These are phyloP conservation scores for Coprinopsis sp. DNA, from an alignment of 768 basidiomycete species.

Conservation along the genomic window DNA sequence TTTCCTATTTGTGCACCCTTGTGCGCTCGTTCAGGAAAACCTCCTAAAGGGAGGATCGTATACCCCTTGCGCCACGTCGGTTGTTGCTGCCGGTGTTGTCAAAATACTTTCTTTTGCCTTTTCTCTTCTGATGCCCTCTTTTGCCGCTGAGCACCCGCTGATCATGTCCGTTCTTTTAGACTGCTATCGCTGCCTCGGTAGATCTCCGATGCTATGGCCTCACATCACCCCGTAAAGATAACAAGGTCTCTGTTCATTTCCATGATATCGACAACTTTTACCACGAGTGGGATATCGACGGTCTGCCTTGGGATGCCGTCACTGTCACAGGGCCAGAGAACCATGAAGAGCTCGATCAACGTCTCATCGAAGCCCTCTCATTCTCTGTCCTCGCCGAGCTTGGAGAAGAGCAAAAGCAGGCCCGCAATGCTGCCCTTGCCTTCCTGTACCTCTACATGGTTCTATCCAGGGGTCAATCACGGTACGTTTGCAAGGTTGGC, in stretches of 20 bases:
- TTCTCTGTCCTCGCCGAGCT: constrained; percentile 35
- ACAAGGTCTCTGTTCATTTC: constrained; percentile 70
- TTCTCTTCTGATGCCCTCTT: too few species aligned
- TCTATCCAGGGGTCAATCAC: constrained; percentile 48
- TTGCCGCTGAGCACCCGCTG: too few species aligned
- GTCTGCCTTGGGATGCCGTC: constrained; percentile 76
- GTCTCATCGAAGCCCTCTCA: constrained; percentile 69
- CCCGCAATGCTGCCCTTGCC: constrained; percentile 47
- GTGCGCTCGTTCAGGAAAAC: constrained; percentile 2
- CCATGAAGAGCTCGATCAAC: constrained; percentile 66
- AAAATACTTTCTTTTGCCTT: too few species aligned
- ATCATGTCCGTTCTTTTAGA: constrained; percentile 39
- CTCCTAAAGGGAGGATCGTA: too few species aligned
- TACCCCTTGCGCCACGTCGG: too few species aligned
- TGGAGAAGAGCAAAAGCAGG: constrained; percentile 32
- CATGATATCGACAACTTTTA: constrained; percentile 74
- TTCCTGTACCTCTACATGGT: constrained; percentile 95
- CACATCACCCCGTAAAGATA: constrained; percentile 68
- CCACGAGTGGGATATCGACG: constrained; percentile 74
- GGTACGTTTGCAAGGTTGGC: constrained; percentile 43
- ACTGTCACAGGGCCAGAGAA: constrained; percentile 45
- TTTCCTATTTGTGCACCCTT: constrained; percentile 13
- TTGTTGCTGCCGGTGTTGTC: too few species aligned
- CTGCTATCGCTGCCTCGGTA: constrained; percentile 91
- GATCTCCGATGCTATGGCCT: constrained; percentile 94